Base-by-base conservation (phyloP, 2,329 filamentous ascomycete species). In the Penicillium sp. region DNA sequence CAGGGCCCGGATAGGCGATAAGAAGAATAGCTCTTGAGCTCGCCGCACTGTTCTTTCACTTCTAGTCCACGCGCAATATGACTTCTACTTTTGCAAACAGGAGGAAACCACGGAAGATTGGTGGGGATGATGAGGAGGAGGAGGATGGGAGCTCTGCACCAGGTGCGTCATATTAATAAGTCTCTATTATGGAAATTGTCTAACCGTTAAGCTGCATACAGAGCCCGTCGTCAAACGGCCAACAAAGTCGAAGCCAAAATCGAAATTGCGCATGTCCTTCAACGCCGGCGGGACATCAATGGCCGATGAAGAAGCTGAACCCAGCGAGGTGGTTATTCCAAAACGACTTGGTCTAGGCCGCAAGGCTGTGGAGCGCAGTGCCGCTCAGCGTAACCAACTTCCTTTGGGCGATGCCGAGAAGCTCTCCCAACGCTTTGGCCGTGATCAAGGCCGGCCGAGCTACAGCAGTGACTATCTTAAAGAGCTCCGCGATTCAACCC, bases 381-480 rank as follows among this genome's bases (percentile, higher is more conserved):
- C 88, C 0, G 78, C 82, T 70, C 71, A 89, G 76, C 86, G 84
- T 65, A 73, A 78, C n/a, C 57, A 71, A 24, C 74, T 76, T 35
- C 75, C 80, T 11, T 77, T 78, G 1, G 68, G 76, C 67, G 74
- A 79, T 50, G 66, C 80, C 60, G 73, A 80, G n/a, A 77, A 80
- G 2, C 73, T 90, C 0, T 85, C 85, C 0, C 72, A 85, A 54
- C 80, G 86, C 8, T 80, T 84, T 1, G 77, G 80, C 6, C 82
- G 86, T 14, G 86, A 90, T 14, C 86, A 89, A 16, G 87, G 88
- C 51, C 81, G 89, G 37, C 92, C 91, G 0, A 89, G 79, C 57
- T 98, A 99, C 72, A 96, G 84, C 77, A 90, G 90, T 68, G 91
- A 96, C 65, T 91, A 93, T 63, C 81, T 99, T 21, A 87, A 90